phyloP scores from a whole-genome alignment of 2,329 filamentous ascomycete species.

The Drechmeria coniospora region DNA sequence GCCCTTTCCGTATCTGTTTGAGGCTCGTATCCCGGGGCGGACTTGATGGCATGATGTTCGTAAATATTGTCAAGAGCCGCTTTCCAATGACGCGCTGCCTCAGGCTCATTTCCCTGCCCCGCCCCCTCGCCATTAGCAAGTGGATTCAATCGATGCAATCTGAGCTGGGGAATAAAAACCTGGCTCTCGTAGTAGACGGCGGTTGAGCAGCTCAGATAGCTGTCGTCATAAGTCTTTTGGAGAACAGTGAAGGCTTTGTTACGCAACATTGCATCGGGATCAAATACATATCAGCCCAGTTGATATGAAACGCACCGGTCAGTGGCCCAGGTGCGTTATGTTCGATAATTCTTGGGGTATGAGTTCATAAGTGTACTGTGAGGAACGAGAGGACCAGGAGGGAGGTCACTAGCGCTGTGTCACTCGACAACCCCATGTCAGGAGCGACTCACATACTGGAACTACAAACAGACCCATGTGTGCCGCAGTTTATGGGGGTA shows the following conservation, averaged over 20 bases:
- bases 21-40: slow-evolving; percentile 52
- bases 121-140: background rate
- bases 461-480: no score
- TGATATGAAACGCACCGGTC: no score
- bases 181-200: slow-evolving; percentile 92
- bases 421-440: no score
- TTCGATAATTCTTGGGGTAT: no score
- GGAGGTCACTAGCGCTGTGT: no score
- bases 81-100: slow-evolving; percentile 84
- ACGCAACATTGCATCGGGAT: slow-evolving; percentile 40
- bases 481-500: no score
- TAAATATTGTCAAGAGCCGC: slow-evolving; percentile 78
- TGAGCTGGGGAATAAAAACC: slow-evolving; percentile 28
- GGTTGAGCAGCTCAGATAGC: slow-evolving; percentile 85
- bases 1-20: slow-evolving; percentile 73
- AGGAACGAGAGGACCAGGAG: no score
- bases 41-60: slow-evolving; percentile 65
- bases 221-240: slow-evolving; percentile 97
- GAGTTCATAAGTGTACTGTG: no score
- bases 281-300: no score
- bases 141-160: background rate
- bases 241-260: slow-evolving; percentile 50
- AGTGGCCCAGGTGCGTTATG: no score
- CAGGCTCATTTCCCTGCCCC: slow-evolving; percentile 67
- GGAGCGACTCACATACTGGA: no score